These are phyloP conservation scores for Glycyrrhiza uralensis DNA, from an alignment of 306 rosid genomes.

Conservation along the genomic window DNA sequence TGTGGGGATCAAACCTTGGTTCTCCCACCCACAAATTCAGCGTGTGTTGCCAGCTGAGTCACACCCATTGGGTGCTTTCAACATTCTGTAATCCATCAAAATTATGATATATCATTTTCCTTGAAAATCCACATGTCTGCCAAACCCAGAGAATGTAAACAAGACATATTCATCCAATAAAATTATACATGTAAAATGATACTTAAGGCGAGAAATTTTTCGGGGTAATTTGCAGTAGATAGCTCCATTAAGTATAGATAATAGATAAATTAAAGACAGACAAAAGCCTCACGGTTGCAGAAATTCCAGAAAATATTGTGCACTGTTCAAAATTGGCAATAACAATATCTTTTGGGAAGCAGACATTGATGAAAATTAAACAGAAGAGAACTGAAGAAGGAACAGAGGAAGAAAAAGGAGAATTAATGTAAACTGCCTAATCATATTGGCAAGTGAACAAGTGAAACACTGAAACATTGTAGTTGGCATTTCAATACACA, in stretches of 20 bases:
- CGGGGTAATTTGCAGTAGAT: background rate
- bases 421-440: background rate
- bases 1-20: no score
- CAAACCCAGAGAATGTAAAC: background rate
- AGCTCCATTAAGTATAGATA: background rate
- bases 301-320: background rate
- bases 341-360: background rate
- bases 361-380: background rate
- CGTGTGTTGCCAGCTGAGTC: no score
- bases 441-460: background rate
- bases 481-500: background rate
- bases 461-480: background rate
- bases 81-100: background rate
- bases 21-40: no score
- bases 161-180: background rate
- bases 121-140: background rate
- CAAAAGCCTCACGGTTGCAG: background rate
- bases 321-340: background rate
- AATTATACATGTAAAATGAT: background rate
- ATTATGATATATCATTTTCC: background rate
- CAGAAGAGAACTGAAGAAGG: background rate
- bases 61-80: no score
- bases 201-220: background rate
- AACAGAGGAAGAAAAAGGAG: background rate
- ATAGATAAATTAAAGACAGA: background rate